phyloP scores from a whole-genome alignment of 148 eudicot genomes.

The Cornus suecica region DNA sequence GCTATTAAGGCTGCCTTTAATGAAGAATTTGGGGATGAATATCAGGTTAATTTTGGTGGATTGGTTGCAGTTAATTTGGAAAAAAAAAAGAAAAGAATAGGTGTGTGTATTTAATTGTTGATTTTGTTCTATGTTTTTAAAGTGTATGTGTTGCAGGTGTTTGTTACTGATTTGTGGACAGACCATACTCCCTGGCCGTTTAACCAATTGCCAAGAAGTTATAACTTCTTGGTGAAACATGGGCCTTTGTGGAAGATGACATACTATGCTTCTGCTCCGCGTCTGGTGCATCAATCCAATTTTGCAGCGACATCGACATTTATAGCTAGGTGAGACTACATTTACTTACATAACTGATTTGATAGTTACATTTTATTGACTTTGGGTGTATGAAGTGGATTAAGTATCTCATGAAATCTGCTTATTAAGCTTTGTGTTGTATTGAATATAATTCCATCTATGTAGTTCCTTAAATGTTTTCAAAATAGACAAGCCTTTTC shows the following conservation, averaged over 20 bases:
- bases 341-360: neutral
- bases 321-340: constrained; percentile 73
- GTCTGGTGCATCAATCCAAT: constrained; percentile 86
- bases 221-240: constrained; percentile 91
- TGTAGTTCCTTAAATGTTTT: neutral
- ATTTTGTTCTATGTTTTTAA: constrained; percentile 34
- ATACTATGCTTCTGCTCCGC: constrained; percentile 86
- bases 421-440: neutral
- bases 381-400: neutral
- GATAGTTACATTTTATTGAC: neutral
- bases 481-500: too few species aligned
- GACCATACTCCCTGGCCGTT: constrained; percentile 99
- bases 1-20: constrained; percentile 81
- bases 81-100: neutral
- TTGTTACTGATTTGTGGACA: constrained; percentile 92
- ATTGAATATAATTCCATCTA: neutral
- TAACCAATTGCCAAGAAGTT: constrained; percentile 94
- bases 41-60: constrained; percentile 48
- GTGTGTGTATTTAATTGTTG: constrained; percentile 25
- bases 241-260: constrained; percentile 89
- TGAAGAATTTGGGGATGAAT: constrained; percentile 80
- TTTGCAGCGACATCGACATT: constrained; percentile 96
- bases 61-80: neutral
- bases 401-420: neutral
- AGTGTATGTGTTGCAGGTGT: constrained; percentile 72